Evolutionary conservation across 2,329 filamentous ascomycete genomes (phyloP).

Genomic region (Ophiostoma piceae): DNA sequence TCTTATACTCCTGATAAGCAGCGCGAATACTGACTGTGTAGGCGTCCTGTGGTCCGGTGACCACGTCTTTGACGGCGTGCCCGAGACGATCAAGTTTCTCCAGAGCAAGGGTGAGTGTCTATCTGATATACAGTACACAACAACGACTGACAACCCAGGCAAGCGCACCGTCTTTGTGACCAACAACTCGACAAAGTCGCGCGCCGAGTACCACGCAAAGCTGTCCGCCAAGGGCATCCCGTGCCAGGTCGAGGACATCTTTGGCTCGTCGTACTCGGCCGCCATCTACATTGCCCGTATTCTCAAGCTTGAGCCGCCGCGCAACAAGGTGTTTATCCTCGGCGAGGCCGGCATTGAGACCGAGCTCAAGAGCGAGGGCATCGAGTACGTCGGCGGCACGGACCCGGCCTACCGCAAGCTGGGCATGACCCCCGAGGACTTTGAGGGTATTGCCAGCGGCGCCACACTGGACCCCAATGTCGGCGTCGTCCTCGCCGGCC

Average conservation of each 20-base stretch:
- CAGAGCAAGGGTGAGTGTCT: conserved; percentile 65
- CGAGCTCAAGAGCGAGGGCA: conserved; percentile 73
- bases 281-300: conserved; percentile 95
- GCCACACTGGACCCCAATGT: conserved; percentile 79
- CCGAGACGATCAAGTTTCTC: conserved; percentile 78
- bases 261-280: conserved; percentile 90
- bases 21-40: conserved; percentile 36
- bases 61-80: conserved; percentile 76
- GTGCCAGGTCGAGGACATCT: conserved; percentile 79
- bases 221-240: conserved; percentile 76
- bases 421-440: conserved; percentile 77
- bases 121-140: conserved; percentile 23
- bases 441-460: conserved; percentile 67
- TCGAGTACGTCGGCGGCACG: conserved; percentile 80
- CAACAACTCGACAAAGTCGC: conserved; percentile 97
- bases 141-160: conserved; percentile 45
- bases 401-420: conserved; percentile 66
- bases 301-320: conserved; percentile 67
- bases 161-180: conserved; percentile 95
- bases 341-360: conserved; percentile 88
- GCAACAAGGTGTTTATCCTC: conserved; percentile 90
- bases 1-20: not conserved
- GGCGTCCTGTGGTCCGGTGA: conserved; percentile 97
- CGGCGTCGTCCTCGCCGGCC: conserved; percentile 78
- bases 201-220: conserved; percentile 88